Evolutionary conservation across 768 basidiomycete species (phyloP).

Genomic region (Podaxis carcinomalis): DNA sequence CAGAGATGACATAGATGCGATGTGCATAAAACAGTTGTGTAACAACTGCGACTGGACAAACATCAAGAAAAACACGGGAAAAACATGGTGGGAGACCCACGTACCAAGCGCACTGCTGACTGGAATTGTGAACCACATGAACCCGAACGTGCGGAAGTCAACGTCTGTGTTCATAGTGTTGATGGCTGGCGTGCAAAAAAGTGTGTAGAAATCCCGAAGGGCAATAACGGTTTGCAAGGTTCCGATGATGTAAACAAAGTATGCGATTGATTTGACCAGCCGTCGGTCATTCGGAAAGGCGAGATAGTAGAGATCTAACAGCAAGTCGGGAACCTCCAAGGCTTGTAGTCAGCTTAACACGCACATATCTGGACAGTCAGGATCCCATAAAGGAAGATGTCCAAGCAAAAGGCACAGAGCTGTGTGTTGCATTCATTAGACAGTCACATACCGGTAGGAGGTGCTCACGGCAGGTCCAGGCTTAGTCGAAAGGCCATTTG

Average conservation of each 20-base stretch:
- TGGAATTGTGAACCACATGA: constrained; percentile 2
- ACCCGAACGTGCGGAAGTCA: not conserved
- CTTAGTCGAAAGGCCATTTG: no score
- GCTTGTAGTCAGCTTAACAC: no score
- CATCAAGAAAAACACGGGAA: not conserved
- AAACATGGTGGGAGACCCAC: not conserved
- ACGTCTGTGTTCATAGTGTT: not conserved
- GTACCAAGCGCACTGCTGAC: not conserved
- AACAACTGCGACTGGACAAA: not conserved
- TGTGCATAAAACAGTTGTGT: constrained; percentile 1
- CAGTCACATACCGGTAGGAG: no score
- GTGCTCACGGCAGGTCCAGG: no score
- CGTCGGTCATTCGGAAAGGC: constrained; percentile 6
- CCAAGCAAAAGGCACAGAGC: no score
- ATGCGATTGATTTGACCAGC: not conserved
- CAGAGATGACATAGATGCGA: not conserved
- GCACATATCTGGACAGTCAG: no score
- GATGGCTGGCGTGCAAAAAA: not conserved
- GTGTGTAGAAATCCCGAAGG: not conserved
- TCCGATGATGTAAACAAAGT: not conserved
- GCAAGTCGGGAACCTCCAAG: no score
- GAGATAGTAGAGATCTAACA: constrained; percentile 6
- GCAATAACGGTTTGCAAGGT: not conserved
- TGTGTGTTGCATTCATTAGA: no score
- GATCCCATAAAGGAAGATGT: no score